Evolutionary conservation across 805 yeast genomes (phyloP), one percentile per base, ranked within the genome.

Genomic region (Teunomyces cretensis): DNA sequence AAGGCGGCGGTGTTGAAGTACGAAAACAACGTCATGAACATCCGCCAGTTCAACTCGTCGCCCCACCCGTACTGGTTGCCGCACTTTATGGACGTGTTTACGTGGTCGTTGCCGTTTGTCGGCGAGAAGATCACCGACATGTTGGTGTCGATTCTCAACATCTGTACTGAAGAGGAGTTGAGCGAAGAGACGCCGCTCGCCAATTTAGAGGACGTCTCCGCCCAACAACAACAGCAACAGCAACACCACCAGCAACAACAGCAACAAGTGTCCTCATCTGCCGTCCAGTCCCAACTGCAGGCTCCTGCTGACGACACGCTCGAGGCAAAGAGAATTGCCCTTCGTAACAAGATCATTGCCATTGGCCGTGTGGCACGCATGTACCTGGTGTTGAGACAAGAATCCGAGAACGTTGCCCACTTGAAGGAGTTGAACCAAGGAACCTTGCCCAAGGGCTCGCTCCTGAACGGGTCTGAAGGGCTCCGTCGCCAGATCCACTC

Each of bases 1-100:
- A 91, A 91, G 69, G 98, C 97, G 1, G 98, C 98, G 0, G 89
- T 92, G 13, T 74, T 92, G 54, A 90, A 89, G 67, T 92, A 91
- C 66, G 97, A 88, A 56, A 80, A 87, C 61, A 85, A 90, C 54
- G 94, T 90, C 16, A 86, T 92, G 94, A 94, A 92, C 65, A 92
- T 92, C 46, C 80, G 97, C 46, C 98, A 92, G 67, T 92, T 94
- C 74, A 90, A 91, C 65, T 70, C 84, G 57, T 83, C 90, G 24
- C 96, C 96, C 4, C 98, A 92, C 67, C 99, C 99, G 1, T 92
- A 94, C 68, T 90, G 96, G 89, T 74, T 94, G 54, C 98, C 98
- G 6, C 90, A 90, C 64, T 88, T 91, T 57, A 89, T 91, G 96
- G 97, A 94, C 64, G 96, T 92, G 6, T 92, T 92, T 65, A 86